Evolutionary conservation across 208 protist species (phyloP).

Genomic region (Acanthamoeba culbertsoni): DNA sequence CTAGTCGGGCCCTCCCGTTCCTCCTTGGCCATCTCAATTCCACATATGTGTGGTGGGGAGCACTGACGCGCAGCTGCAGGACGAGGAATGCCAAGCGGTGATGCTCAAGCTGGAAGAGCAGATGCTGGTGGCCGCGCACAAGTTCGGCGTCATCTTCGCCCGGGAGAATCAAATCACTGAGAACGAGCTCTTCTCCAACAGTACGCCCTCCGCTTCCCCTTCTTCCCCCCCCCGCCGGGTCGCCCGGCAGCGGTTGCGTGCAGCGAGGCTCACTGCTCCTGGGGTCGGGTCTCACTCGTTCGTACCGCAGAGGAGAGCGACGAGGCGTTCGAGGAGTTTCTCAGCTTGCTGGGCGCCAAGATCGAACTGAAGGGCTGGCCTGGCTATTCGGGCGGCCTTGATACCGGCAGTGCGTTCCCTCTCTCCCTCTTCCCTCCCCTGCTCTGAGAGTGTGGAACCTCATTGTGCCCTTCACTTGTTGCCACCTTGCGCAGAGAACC

Average conservation of each 20-base stretch:
- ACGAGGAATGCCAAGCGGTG: background rate
- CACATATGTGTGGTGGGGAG: no score
- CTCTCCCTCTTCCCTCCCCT: background rate
- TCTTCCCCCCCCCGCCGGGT: background rate
- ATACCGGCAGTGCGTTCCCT: background rate
- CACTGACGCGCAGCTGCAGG: no score
- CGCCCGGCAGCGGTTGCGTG: background rate
- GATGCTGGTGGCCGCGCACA: constrained; percentile 43
- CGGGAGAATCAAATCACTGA: constrained; percentile 45
- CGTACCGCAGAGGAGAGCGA: background rate
- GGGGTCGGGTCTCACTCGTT: no score
- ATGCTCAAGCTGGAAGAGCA: constrained; percentile 35
- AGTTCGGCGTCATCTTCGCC: constrained; percentile 43
- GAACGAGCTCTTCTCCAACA: constrained; percentile 24
- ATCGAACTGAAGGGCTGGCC: constrained; percentile 36
- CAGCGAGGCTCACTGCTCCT: no score
- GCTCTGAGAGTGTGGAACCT: no score
- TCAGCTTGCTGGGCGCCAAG: background rate
- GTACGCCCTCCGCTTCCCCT: background rate
- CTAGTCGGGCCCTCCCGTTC: background rate
- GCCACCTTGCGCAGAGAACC: background rate
- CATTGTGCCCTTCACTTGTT: no score
- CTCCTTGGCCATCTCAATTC: no score
- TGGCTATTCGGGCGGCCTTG: constrained; percentile 24
- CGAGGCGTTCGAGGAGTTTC: constrained; percentile 15